A percentile compares a stretch with the other conserved stretches of the same genome.
These are phyloP conservation scores for Ganoderma boninense DNA, from an alignment of 1,284 basidiomycete genomes.

Conservation along the genomic window DNA sequence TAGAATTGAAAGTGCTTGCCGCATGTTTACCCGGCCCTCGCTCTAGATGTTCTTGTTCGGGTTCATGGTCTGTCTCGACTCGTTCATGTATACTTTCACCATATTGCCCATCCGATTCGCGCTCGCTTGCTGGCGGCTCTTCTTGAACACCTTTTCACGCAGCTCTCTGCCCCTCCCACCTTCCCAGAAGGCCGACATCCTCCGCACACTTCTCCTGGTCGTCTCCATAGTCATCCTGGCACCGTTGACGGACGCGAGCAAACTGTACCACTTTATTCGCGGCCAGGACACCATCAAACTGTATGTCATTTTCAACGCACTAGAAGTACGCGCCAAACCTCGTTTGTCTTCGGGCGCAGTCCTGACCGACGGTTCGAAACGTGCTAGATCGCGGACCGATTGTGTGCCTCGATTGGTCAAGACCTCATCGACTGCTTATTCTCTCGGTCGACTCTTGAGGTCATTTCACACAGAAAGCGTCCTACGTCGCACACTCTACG, in stretches of 20 bases:
- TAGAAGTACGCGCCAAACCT: conserved; percentile 71
- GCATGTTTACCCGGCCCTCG: neutral
- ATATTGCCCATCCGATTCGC: conserved; percentile 92
- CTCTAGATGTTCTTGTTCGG: conserved; percentile 91
- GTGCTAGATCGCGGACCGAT: conserved; percentile 88
- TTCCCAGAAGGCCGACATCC: conserved; percentile 91
- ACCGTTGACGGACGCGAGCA: conserved; percentile 93
- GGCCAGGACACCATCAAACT: conserved; percentile 99
- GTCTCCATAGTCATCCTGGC: conserved; percentile 81
- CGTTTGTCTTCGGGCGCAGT: neutral
- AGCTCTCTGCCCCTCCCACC: conserved; percentile 71
- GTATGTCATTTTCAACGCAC: conserved; percentile 98
- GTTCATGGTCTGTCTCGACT: conserved; percentile 94
- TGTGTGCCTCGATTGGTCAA: conserved; percentile 97
- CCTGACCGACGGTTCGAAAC: neutral
- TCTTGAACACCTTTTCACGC: conserved; percentile 59
- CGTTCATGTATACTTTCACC: conserved; percentile 98
- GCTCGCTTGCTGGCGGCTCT: conserved; percentile 71
- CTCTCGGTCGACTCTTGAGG: conserved; percentile 88
- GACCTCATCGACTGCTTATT: conserved; percentile 98
- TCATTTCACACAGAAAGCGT: conserved; percentile 68
- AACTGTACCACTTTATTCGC: conserved; percentile 99
- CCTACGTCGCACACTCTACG: conserved; percentile 72
- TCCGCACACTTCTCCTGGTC: conserved; percentile 82
- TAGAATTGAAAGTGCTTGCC: conserved; percentile 4